Evolutionary conservation across 352 stramenopile species (phyloP).

Genomic region (Pythium apleroticum): DNA sequence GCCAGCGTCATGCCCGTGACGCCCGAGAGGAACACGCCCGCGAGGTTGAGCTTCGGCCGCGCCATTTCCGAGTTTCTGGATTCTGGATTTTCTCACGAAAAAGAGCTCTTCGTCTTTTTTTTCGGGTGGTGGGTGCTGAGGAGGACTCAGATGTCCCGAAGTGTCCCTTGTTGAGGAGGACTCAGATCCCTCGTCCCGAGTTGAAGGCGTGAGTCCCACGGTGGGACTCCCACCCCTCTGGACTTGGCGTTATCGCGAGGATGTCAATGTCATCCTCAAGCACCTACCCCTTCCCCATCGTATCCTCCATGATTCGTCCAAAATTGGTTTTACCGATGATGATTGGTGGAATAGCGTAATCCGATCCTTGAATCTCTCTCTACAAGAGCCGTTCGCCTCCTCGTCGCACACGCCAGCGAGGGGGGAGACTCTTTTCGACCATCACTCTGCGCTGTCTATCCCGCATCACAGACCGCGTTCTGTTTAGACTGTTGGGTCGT

Average conservation of each 20-base stretch:
- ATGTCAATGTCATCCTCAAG: slow-evolving; percentile 8
- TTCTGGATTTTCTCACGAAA: neutral
- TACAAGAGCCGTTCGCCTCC: slow-evolving; percentile 24
- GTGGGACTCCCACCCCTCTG: too few species aligned
- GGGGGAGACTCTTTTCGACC: neutral
- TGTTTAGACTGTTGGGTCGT: slow-evolving; percentile 7
- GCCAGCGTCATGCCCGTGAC: slow-evolving; percentile 81
- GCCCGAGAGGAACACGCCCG: slow-evolving; percentile 64
- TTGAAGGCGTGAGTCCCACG: neutral
- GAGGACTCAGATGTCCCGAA: slow-evolving; percentile 19
- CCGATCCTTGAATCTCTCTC: slow-evolving; percentile 4
- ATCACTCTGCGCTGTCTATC: slow-evolving; percentile 22
- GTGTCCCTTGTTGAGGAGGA: slow-evolving; percentile 8
- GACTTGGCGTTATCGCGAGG: neutral
- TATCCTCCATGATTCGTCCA: neutral
- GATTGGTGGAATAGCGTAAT: slow-evolving; percentile 16
- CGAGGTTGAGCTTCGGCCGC: slow-evolving; percentile 41
- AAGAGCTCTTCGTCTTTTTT: neutral
- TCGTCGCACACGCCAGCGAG: slow-evolving; percentile 21
- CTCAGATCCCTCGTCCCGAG: neutral
- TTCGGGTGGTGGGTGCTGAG: slow-evolving; percentile 7
- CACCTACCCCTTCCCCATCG: slow-evolving; percentile 1
- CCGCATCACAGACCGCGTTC: slow-evolving; percentile 2
- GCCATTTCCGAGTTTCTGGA: slow-evolving; percentile 8
- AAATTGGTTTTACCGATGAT: neutral